Base-by-base conservation (phyloP, 805 yeast species). In the Hemisphaericaspora nanyangensis region DNA sequence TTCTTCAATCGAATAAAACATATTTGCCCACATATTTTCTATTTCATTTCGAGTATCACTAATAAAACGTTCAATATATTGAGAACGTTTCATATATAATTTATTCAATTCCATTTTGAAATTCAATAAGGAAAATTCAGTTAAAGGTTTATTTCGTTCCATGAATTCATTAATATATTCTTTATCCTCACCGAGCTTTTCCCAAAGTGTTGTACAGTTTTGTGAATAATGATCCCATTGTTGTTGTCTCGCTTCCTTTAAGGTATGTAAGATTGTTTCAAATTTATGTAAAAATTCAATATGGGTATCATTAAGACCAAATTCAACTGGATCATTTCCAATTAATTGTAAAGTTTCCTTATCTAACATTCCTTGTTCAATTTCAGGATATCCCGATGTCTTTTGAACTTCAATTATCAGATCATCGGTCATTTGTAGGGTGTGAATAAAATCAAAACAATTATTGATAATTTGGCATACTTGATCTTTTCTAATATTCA, bases 11-110 rank as follows among this genome's bases (percentile, higher is more conserved):
- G 83, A 70, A 45, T 74, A 82, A 56, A 74, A 79, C 48, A 90
- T 59, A 7, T 68, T 58, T 26, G 71, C 65, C 90, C 95, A 89
- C 8, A 76, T 61, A 3, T 67, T 72, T 29, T 68, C 70, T 8
- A 90, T 82, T 40, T 77, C 76, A 2, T 53, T 50, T 56, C 91
- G 70, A 2, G 84, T 68, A 33, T 79, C 84, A 5, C 64, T 52
- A 10, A 90, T 83, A 43, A 90, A 81, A 16, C 77, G 76, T 37
- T 84, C 81, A 16, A 90, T 77, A 47, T 76, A 75, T 40, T 77
- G 72, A 20, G 79, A 73, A 48, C 91, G 79, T 58, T 79, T 76
- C 19, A 66, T 60, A 34, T 74, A 71, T 19, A 90, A 66, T 39
- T 85, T 70, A 13, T 68, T 67, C 37, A 82, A 55, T 48, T 88